phyloP scores from a whole-genome alignment of 2,329 filamentous ascomycete genomes.

The Amauroascus niger region DNA sequence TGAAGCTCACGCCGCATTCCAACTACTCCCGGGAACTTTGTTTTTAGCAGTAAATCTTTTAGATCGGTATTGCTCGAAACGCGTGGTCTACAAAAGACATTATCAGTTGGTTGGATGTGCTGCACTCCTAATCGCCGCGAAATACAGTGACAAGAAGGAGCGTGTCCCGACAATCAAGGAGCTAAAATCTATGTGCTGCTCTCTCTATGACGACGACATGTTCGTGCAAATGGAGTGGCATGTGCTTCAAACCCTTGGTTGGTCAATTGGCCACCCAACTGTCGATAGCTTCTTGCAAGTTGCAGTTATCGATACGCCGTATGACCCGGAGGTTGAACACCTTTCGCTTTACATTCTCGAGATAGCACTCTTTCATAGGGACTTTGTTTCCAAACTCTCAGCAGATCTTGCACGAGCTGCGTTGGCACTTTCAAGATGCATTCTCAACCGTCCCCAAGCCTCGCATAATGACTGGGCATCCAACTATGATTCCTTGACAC shows the following conservation, averaged over 20 bases:
- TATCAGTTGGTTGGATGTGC: slow-evolving; percentile 97
- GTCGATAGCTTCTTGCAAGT: slow-evolving; percentile 89
- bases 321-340: slow-evolving; percentile 81
- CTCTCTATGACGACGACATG: slow-evolving; percentile 97
- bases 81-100: slow-evolving; percentile 97
- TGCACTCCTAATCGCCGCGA: slow-evolving; percentile 88
- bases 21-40: slow-evolving; percentile 84
- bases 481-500: slow-evolving; percentile 43
- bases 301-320: slow-evolving; percentile 63
- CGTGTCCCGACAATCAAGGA: slow-evolving; percentile 95
- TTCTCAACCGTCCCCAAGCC: slow-evolving; percentile 69
- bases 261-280: slow-evolving; percentile 91
- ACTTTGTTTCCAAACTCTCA: slow-evolving; percentile 87
- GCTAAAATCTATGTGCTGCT: slow-evolving; percentile 98
- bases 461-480: slow-evolving; percentile 65
- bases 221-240: slow-evolving; percentile 99
- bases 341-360: slow-evolving; percentile 93
- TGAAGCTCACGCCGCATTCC: slow-evolving; percentile 92
- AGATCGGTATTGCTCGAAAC: slow-evolving; percentile 93
- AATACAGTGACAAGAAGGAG: slow-evolving; percentile 98
- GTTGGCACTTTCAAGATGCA: slow-evolving; percentile 73
- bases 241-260: slow-evolving; percentile 91
- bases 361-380: slow-evolving; percentile 89
- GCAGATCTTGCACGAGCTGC: slow-evolving; percentile 85
- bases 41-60: slow-evolving; percentile 95